Evolutionary conservation across 2,329 filamentous ascomycete genomes (phyloP), one percentile per base, ranked within the genome.

Genomic region (Diaporthe australafricana): DNA sequence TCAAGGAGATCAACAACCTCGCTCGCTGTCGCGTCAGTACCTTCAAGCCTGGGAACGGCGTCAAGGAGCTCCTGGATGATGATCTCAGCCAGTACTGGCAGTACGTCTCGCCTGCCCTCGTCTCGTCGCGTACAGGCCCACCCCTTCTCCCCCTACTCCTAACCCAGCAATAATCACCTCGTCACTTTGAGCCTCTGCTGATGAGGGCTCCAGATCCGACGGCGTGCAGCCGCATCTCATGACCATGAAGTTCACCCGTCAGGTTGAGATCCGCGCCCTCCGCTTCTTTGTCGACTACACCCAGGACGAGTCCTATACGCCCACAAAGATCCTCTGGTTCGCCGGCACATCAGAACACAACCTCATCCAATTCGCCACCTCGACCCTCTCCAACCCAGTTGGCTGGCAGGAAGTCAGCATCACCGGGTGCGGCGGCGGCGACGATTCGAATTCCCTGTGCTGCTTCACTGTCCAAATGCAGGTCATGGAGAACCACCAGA

Each of bases 401-500:
- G 96, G 96, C 9, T 99, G 96, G 96, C 92, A 98, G 70, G 93
- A 97, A 79, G 92, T 98, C 0, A 91, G 94, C 27, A 82, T 90
- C 22, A 80, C 80, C 1, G 85, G 85, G 16, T 84, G 84, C 0
- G 88, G 88, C n/a, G 86, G 87, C 50, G 90, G 89, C 57, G 87
- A 86, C 60, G 91, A 90, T 78, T 92, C 88, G 50, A 93, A 91
- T 77, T 93, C 95, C 1, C 88, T 98, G 22, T 91, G 95, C 73
- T 95, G 94, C 20, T 98, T 96, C 84, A 90, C 98, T 38, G 87
- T 99, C 35, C 95, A 98, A 81, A 91, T 98, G 78, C 91, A 93
- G 76, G 92, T 99, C 62, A 89, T 96, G 66, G 96, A 98, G 84
- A 99, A 99, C 79, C 96, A 99, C 81, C 96, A 99, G 83, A 99